Percentiles rank a stretch among this genome's conserved stretches.
Conservation (phyloP, 768 basidiomycete species). For the Suillus subluteus region DNA sequence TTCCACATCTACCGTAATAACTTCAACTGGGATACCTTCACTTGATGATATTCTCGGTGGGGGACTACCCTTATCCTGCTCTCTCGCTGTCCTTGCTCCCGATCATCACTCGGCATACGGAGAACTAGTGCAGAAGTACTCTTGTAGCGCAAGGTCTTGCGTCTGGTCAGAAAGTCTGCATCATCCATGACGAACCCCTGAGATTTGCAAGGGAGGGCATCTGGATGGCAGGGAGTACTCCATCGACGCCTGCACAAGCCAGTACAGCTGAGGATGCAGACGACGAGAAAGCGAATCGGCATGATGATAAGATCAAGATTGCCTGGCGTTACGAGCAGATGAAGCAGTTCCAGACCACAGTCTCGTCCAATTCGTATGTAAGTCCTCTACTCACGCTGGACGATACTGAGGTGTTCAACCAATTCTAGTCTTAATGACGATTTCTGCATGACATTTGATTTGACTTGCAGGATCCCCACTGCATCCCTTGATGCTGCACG, state of each 20-base stretch:
- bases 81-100: constrained; percentile 74
- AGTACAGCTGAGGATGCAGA: constrained; percentile 39
- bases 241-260: constrained; percentile 17
- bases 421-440: constrained; percentile 53
- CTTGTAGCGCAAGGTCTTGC: constrained; percentile 85
- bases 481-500: constrained; percentile 50
- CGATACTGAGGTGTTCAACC: constrained; percentile 18
- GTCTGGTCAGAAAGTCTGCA: constrained; percentile 65
- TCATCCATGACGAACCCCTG: constrained; percentile 63
- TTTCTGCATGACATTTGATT: constrained; percentile 74
- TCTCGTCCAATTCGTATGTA: constrained; percentile 55
- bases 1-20: constrained; percentile 57
- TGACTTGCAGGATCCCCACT: constrained; percentile 63
- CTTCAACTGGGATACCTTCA: constrained; percentile 89
- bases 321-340: constrained; percentile 97
- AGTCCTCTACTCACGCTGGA: constrained; percentile 21
- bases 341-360: constrained; percentile 90
- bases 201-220: constrained; percentile 74
- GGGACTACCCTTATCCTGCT: constrained; percentile 82
- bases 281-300: constrained; percentile 37
- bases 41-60: constrained; percentile 96
- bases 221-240: constrained; percentile 60
- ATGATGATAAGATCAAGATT: constrained; percentile 79
- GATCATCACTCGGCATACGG: constrained; percentile 88
- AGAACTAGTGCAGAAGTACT: constrained; percentile 85